Evolutionary conservation across 192 early-diverging fungal species (phyloP).

Genomic region (Phlyctochytrium arcticum): DNA sequence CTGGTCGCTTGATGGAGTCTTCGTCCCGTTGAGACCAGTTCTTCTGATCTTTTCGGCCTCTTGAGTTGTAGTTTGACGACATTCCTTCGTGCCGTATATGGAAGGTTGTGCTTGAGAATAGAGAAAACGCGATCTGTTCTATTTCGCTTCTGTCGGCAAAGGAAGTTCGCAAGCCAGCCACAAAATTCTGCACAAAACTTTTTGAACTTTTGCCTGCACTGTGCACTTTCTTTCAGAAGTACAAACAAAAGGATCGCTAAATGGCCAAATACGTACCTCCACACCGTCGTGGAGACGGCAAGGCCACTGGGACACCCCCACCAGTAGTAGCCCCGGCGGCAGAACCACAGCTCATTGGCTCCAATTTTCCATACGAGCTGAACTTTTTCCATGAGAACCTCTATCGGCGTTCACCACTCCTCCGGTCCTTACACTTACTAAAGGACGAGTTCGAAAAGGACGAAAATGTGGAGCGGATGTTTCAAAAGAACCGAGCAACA

Average conservation of each 20-base stretch:
- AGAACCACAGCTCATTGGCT: background rate
- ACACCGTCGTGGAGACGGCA: conserved; percentile 4
- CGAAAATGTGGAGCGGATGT: conserved; percentile 18
- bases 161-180: no score
- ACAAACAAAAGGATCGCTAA: no score
- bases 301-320: background rate
- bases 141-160: no score
- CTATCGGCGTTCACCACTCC: background rate
- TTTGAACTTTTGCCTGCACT: background rate
- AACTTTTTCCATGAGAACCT: conserved; percentile 20
- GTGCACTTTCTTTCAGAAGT: background rate
- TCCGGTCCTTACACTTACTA: background rate
- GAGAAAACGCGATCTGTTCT: no score
- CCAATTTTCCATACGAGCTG: background rate
- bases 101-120: no score
- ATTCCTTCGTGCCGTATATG: no score
- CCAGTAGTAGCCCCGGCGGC: background rate
- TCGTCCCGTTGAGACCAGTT: conserved; percentile 20
- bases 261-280: conserved; percentile 14
- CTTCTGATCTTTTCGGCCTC: background rate
- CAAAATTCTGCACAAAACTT: no score
- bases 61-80: no score
- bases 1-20: conserved; percentile 14
- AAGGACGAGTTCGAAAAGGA: conserved; percentile 22
- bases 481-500: conserved; percentile 6